phyloP scores from a whole-genome alignment of 345 rosid species.

The Hibiscus tridactylites region DNA sequence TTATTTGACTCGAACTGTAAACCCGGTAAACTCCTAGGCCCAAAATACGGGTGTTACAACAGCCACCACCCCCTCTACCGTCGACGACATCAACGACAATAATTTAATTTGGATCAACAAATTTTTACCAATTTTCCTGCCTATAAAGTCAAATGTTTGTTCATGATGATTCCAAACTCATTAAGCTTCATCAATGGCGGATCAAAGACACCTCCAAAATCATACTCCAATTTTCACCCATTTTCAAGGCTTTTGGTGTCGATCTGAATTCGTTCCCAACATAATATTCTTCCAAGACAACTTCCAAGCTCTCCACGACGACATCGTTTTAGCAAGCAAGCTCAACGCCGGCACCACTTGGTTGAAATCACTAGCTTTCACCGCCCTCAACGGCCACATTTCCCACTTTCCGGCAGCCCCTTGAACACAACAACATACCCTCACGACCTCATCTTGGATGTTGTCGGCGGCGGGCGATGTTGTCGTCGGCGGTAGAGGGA shows the following conservation, averaged over 20 bases:
- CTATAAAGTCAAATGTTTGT: too few relatives aligned
- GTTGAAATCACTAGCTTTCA: background rate
- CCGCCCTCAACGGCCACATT: background rate
- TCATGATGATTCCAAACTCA: too few relatives aligned
- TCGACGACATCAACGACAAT: too few relatives aligned
- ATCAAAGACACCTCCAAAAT: background rate
- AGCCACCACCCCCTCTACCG: too few relatives aligned
- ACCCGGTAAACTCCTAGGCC: too few relatives aligned
- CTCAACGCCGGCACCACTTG: background rate
- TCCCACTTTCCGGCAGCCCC: background rate
- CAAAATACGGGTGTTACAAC: too few relatives aligned
- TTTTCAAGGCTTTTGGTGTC: conserved; percentile 8
- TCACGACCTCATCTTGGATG: background rate
- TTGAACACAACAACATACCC: background rate
- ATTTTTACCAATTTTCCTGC: too few relatives aligned
- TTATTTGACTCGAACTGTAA: too few relatives aligned
- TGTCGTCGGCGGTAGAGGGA: too few relatives aligned
- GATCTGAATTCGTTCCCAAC: background rate
- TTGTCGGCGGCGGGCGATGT: too few relatives aligned
- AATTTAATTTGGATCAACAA: too few relatives aligned
- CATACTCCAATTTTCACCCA: background rate
- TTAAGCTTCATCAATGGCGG: background rate
- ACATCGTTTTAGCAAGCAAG: background rate
- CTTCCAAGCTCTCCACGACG: conserved; percentile 5
- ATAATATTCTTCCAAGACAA: background rate